Evolutionary conservation across 768 basidiomycete species (phyloP).

Genomic region (Galerina marginata): DNA sequence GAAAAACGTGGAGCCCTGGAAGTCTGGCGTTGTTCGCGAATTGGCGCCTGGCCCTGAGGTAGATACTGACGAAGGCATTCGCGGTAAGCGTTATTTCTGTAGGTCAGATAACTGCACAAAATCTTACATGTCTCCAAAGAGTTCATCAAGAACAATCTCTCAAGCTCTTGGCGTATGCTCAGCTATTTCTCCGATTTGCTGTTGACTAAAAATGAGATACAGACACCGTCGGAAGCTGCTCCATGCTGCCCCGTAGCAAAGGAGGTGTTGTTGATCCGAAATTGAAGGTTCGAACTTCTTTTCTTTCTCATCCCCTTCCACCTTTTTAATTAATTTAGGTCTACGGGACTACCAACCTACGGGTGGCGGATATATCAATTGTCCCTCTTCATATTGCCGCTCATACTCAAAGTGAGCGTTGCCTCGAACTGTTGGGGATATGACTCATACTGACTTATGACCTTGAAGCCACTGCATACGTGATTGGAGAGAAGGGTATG

Average conservation of each 20-base stretch:
- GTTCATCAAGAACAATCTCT: slow-evolving; percentile 27
- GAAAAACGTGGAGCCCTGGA: slow-evolving; percentile 32
- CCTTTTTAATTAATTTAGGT: slow-evolving; percentile 37
- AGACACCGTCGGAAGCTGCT: slow-evolving; percentile 54
- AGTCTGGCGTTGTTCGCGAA: slow-evolving; percentile 27
- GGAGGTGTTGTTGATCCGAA: slow-evolving; percentile 58
- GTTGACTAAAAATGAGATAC: background rate
- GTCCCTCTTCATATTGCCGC: slow-evolving; percentile 54
- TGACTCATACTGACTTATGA: background rate
- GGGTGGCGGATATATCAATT: slow-evolving; percentile 58
- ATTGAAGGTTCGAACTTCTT: slow-evolving; percentile 38
- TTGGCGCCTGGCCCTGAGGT: slow-evolving; percentile 37
- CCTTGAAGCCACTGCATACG: slow-evolving; percentile 1
- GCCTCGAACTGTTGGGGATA: background rate
- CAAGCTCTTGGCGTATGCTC: slow-evolving; percentile 21
- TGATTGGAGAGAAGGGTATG: slow-evolving; percentile 11
- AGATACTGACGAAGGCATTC: slow-evolving; percentile 38
- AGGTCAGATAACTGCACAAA: background rate
- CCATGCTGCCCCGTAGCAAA: slow-evolving; percentile 58
- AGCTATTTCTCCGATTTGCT: background rate
- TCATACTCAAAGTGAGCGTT: slow-evolving; percentile 47
- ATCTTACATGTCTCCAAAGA: slow-evolving; percentile 4
- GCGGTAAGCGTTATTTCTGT: slow-evolving; percentile 3
- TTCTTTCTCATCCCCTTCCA: background rate
- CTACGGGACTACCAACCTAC: slow-evolving; percentile 59